Evolutionary conservation across 306 rosid genomes (phyloP), one percentile per base, ranked within the genome.

Genomic region (Adenanthera pavonina): DNA sequence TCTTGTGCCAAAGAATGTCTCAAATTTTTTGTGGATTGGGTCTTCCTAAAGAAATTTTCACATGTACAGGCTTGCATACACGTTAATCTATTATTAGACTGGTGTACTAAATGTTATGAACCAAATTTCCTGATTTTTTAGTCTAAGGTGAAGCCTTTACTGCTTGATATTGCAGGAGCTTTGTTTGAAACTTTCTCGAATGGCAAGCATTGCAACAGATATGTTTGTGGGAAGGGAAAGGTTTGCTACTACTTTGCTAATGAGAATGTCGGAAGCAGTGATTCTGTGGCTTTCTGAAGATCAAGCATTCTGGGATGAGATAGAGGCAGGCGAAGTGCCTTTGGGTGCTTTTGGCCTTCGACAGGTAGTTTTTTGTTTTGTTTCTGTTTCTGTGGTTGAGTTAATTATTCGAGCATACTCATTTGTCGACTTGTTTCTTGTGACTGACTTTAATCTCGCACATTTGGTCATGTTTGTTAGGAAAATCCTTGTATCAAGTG

Each of bases 321-420:
- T 92, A 36, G 98, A 95, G 84, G 61, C 84, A 19, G 95, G 92
- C 3, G 79, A 90, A 75, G 81, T 79, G 1, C 88, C 95, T 73
- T 85, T 95, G 75, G 99, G 99, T 78, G 91, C 94, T 72, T 82
- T 88, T 11, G 99, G 99, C 81, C 97, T 93, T 83, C 99, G 91
- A 85, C 99, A 95, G 95, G 98, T 93, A 86, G 5, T 3, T 43
- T 40, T 68, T 43, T 5, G 2, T n/a, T 41, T 6, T 38, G 8
- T 25, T 30, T 53, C 15, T 51, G 1, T 15, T 51, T 51, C 30
- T 25, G 30, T 49, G 15, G 13, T 49, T 12, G 13, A 0, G n/a
- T 53, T n/a, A n/a, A 53, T 40, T 36, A 59, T 62, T 69, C 34
- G 52, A 75, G 61, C 10, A 84, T 41, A 11, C 41, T 61, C 57